Conservation (phyloP, 352 stramenopile genomes). For the Globisporangium parvum region DNA sequence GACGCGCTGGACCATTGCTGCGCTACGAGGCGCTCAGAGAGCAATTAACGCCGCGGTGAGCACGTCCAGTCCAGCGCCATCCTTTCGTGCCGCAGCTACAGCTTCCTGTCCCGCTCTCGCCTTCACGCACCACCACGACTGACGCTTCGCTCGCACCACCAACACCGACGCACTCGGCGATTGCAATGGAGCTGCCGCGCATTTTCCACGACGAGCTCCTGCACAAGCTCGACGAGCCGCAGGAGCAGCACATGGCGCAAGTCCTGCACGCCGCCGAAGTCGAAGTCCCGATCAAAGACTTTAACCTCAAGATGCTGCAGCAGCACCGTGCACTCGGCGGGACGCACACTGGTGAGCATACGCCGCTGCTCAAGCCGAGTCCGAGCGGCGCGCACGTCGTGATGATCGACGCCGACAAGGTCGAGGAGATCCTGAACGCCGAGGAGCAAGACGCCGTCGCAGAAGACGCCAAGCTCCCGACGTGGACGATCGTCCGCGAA, state of each 20-base stretch:
- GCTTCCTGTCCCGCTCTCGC: too few species aligned
- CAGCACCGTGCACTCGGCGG: constrained; percentile 2
- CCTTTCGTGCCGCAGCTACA: too few species aligned
- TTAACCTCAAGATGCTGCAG: background rate
- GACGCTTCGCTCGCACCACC: too few species aligned
- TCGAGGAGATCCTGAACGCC: constrained; percentile 22
- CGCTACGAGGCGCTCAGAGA: too few species aligned
- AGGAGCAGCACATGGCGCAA: constrained; percentile 20
- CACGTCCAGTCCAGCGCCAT: too few species aligned
- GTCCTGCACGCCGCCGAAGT: background rate
- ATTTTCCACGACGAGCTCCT: constrained; percentile 23
- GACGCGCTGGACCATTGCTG: too few species aligned
- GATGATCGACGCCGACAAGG: constrained; percentile 2
- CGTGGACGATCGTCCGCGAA: constrained; percentile 13
- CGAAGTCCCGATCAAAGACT: too few species aligned
- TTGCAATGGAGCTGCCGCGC: constrained; percentile 22
- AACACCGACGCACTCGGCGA: too few species aligned
- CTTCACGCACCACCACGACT: too few species aligned
- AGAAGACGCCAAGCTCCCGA: constrained; percentile 14
- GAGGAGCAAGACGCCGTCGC: constrained; percentile 21
- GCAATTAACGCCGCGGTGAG: too few species aligned
- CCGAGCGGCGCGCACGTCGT: background rate
- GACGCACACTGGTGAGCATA: constrained; percentile 16
- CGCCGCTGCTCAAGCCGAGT: constrained; percentile 18
- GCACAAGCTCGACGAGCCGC: constrained; percentile 26